phyloP scores from a whole-genome alignment of 441 rosid species.

The Omphalea diandra region DNA sequence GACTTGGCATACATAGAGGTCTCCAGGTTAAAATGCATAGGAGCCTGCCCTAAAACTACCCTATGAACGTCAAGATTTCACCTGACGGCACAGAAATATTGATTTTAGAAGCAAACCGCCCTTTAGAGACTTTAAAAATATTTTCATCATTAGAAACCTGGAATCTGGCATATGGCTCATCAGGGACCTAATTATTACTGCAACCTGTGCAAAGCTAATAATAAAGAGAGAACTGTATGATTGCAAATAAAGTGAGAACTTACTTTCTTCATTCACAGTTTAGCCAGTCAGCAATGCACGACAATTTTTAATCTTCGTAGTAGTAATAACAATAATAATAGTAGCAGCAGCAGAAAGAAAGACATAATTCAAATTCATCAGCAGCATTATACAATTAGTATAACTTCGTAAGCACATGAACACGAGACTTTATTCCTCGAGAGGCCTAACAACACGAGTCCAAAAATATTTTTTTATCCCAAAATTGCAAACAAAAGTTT shows the following conservation, averaged over 20 bases:
- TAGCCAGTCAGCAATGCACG: neutral
- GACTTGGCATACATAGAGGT: too few relatives aligned
- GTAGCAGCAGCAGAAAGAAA: neutral
- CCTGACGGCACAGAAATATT: conserved; percentile 11
- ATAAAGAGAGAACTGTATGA: conserved; percentile 1
- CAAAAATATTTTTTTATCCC: conserved; percentile 18
- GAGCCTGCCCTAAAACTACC: neutral
- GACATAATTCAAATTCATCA: neutral
- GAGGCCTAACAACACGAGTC: conserved; percentile 17
- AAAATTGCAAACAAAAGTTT: conserved; percentile 19
- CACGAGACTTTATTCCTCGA: conserved; percentile 30
- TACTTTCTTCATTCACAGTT: neutral
- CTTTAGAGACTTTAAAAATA: neutral
- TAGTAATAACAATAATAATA: too few relatives aligned
- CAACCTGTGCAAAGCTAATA: neutral
- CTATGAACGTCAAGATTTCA: neutral
- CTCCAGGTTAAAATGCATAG: too few relatives aligned
- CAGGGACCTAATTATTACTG: conserved; percentile 6
- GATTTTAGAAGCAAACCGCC: neutral
- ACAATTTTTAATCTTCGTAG: conserved; percentile 1
- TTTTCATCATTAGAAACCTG: conserved; percentile 8
- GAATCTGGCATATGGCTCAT: conserved; percentile 11
- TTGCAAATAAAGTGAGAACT: neutral
- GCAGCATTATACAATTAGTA: neutral
- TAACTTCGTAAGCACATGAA: conserved; percentile 3